Evolutionary conservation across 2,329 filamentous ascomycete genomes (phyloP).

Genomic region (Sporothrix variecibatus): DNA sequence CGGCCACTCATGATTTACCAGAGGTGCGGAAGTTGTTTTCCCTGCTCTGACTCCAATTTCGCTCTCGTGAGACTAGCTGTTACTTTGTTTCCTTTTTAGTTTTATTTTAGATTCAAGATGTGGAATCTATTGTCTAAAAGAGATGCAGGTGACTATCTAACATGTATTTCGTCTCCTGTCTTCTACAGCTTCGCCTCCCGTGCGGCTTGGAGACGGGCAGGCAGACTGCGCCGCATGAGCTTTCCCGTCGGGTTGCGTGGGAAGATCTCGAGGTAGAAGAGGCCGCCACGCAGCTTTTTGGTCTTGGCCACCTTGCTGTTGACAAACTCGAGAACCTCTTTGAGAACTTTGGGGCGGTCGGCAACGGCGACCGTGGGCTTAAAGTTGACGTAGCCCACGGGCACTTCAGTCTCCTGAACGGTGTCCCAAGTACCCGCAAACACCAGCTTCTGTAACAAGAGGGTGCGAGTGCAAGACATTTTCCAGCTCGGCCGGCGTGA

Average conservation of each 20-base stretch:
- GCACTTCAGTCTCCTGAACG: conserved; percentile 19
- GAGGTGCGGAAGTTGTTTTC: not conserved
- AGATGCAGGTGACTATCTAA: too few relatives aligned
- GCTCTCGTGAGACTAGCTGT: not conserved
- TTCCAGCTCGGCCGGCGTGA: conserved; percentile 21
- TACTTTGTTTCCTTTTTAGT: not conserved
- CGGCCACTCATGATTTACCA: not conserved
- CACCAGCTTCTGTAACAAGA: conserved; percentile 15
- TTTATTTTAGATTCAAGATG: not conserved
- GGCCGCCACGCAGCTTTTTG: conserved; percentile 20
- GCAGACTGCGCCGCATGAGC: conserved; percentile 20
- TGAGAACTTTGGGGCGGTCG: not conserved
- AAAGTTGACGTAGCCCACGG: conserved; percentile 19
- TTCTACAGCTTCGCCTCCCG: conserved; percentile 1
- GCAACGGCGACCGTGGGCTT: not conserved
- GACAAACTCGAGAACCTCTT: not conserved
- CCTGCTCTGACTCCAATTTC: not conserved
- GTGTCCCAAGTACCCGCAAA: conserved; percentile 15
- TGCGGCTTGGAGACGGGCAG: conserved; percentile 7
- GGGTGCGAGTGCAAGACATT: conserved; percentile 15
- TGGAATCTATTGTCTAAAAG: conserved; percentile 1
- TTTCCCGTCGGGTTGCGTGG: conserved; percentile 19
- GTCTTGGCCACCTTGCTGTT: conserved; percentile 9
- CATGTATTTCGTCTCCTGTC: not conserved
- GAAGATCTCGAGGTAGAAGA: conserved; percentile 14